A percentile compares a stretch with the other conserved stretches of the same genome.
Conservation (phyloP, 1,284 basidiomycete species). For the Sanguinoderma infundibulare region DNA sequence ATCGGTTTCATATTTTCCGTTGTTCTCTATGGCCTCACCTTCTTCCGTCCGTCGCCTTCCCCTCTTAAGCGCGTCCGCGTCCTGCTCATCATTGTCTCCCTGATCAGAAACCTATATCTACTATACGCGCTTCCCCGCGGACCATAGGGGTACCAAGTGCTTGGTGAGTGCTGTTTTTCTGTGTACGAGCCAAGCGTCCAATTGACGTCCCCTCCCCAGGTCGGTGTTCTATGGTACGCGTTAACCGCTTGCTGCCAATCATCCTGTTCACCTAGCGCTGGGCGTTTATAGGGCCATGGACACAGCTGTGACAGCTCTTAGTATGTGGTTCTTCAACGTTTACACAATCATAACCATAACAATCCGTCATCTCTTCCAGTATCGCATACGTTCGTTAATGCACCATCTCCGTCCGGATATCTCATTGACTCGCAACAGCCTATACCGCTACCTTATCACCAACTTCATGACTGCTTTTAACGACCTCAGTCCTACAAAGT, state of each 20-base stretch:
- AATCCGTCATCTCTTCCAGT: conserved; percentile 27
- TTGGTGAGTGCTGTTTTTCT: conserved; percentile 29
- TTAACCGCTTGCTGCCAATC: background rate
- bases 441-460: conserved; percentile 44
- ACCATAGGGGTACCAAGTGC: conserved; percentile 32
- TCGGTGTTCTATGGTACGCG: conserved; percentile 35
- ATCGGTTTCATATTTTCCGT: conserved; percentile 42
- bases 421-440: conserved; percentile 7
- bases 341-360: background rate
- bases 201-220: conserved; percentile 26
- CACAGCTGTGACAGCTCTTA: conserved; percentile 31
- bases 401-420: too few relatives aligned
- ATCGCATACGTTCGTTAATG: conserved; percentile 37
- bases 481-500: conserved; percentile 41
- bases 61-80: background rate
- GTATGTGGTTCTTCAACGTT: conserved; percentile 25
- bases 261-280: background rate
- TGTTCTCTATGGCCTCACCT: conserved; percentile 45
- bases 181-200: background rate
- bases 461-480: conserved; percentile 38
- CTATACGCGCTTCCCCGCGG: conserved; percentile 41
- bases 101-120: conserved; percentile 45
- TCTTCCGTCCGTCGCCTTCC: conserved; percentile 42
- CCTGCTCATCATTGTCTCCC: background rate
- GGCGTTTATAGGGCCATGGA: conserved; percentile 27